A percentile compares a stretch with the other conserved stretches of the same genome.
Conservation (phyloP, 2,329 filamentous ascomycete species). For the Diplocarpon rosae region DNA sequence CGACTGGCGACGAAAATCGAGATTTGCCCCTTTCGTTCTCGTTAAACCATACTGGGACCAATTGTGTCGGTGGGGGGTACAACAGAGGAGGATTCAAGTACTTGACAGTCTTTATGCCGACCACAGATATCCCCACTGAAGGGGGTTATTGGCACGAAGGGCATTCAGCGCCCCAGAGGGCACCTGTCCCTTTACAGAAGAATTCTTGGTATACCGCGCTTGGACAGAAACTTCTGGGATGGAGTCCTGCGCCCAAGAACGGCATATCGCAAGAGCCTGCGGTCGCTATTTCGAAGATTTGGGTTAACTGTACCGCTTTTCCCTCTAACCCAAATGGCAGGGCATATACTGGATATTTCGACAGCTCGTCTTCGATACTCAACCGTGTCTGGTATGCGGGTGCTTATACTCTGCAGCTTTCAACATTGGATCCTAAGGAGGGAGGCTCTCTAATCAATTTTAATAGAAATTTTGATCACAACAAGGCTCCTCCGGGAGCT, state of each 20-base stretch:
- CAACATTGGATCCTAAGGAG: slow-evolving; percentile 28
- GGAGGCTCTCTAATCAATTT: slow-evolving; percentile 29
- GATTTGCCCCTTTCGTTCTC: slow-evolving; percentile 27
- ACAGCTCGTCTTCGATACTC: slow-evolving; percentile 38
- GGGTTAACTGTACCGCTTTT: slow-evolving; percentile 32
- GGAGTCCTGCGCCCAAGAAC: slow-evolving; percentile 2
- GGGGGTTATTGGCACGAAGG: slow-evolving; percentile 16
- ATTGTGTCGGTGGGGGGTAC: slow-evolving; percentile 29
- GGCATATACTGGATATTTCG: slow-evolving; percentile 42
- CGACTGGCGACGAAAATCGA: slow-evolving; percentile 27
- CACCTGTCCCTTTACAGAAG: neutral
- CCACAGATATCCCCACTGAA: slow-evolving; percentile 15
- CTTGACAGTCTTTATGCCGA: slow-evolving; percentile 28
- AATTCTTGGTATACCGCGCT: slow-evolving; percentile 10
- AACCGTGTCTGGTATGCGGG: slow-evolving; percentile 43
- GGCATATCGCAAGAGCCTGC: slow-evolving; percentile 17
- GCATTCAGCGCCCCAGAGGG: slow-evolving; percentile 5
- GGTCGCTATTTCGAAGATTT: slow-evolving; percentile 28
- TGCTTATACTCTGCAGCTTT: slow-evolving; percentile 37
- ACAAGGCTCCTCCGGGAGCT: slow-evolving; percentile 21
- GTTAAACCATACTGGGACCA: slow-evolving; percentile 24
- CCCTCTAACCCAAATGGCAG: slow-evolving; percentile 37
- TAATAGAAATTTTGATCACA: slow-evolving; percentile 27
- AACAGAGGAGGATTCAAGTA: slow-evolving; percentile 32
- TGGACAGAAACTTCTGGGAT: slow-evolving; percentile 15